Evolutionary conservation across 202 grass and related monocot genomes (phyloP), one percentile per base, ranked within the genome.

Genomic region (Thinopyrum obtusiflorum): DNA sequence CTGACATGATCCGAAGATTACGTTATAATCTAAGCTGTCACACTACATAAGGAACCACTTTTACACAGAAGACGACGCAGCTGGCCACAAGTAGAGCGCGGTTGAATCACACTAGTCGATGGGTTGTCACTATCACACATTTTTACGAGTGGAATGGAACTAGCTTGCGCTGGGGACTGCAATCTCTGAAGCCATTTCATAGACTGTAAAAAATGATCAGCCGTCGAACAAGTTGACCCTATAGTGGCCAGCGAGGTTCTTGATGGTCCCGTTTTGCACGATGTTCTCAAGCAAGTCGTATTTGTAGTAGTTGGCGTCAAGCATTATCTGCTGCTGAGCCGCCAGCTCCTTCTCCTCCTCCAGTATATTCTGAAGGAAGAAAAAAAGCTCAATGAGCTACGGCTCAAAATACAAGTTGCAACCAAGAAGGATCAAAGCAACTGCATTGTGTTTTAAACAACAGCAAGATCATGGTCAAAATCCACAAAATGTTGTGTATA

Each of bases 301-400:
- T 20, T 94, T 94, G 61, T 87, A 85, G 73, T 81, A 83, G 83
- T 87, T 90, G 18, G 37, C 80, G 53, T 82, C 84, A 1, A 92
- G 93, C 33, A 29, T 32, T 31, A 82, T 86, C 70, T 82, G 76
- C 67, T 92, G 90, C 76, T 85, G 83, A 17, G 49, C 82, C 23
- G 83, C 83, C 82, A 92, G 60, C 12, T 82, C 80, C 65, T 85
- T 72, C 61, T 94, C 90, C 62, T 88, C 90, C 76, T 88, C 83
- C 40, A 92, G 76, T 18, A 83, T 73, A 86, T 51, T 89, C 90
- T 95, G 74, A 31, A 28, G 76, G 4, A 15, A n/a, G 80, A 24
- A 29, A 77, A 13, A 17, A 69, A 78, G 26, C 27, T 51, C 20
- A 28, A 37, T 57, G 84, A 33, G 24, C 61, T 26, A 59, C 61